Conservation (phyloP, 164 flowering plant species). For the Vitis riparia region DNA sequence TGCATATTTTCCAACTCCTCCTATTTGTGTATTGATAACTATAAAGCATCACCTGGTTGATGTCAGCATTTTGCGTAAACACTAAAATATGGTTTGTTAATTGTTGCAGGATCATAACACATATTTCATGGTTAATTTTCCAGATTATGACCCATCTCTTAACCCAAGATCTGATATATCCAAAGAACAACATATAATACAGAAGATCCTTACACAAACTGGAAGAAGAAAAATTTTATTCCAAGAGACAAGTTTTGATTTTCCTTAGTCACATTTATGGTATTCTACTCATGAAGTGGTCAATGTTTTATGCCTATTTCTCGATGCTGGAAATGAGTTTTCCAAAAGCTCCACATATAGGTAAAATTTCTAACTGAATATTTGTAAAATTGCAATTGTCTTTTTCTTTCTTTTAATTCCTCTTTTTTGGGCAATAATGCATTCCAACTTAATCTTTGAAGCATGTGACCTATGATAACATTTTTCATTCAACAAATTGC, state of each 20-base stretch:
- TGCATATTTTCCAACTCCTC: background rate
- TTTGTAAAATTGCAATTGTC: too few species aligned
- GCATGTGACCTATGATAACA: background rate
- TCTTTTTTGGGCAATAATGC: background rate
- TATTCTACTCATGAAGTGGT: constrained; percentile 63
- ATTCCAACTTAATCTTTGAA: background rate
- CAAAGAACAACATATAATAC: constrained; percentile 25
- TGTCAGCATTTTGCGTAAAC: background rate
- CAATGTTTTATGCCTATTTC: constrained; percentile 60
- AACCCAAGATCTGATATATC: constrained; percentile 15
- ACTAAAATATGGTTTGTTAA: constrained; percentile 3
- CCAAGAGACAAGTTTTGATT: constrained; percentile 36
- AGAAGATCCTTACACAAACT: constrained; percentile 9
- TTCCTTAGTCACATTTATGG: constrained; percentile 86
- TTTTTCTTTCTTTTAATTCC: too few species aligned
- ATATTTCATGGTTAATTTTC: constrained; percentile 83
- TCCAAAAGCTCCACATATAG: constrained; percentile 76
- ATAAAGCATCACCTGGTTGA: background rate
- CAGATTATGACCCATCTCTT: constrained; percentile 82
- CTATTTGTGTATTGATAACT: background rate
- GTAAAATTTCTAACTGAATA: constrained; percentile 31
- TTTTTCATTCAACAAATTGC: too few species aligned
- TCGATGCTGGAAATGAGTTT: constrained; percentile 65
- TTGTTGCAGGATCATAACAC: constrained; percentile 79
- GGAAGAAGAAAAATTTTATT: constrained; percentile 45